phyloP scores from a whole-genome alignment of 192 early-diverging fungal species.

The Linnemannia exigua region DNA sequence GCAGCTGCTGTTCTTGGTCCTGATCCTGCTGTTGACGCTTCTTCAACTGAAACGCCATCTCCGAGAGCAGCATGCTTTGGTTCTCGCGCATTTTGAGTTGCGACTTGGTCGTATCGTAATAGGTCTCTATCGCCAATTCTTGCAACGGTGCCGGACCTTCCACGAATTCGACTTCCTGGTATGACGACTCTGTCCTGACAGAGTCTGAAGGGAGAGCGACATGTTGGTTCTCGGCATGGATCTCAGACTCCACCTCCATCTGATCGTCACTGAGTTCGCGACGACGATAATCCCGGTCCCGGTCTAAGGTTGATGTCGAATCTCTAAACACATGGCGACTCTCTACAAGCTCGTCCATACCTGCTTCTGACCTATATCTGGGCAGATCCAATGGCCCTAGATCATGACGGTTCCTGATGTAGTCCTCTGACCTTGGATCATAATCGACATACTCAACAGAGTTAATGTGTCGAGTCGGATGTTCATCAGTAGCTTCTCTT shows the following conservation, averaged over 20 bases:
- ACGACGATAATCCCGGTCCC: not conserved
- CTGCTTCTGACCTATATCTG: not conserved
- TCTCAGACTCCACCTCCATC: conserved; percentile 12
- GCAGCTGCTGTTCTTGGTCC: conserved; percentile 4
- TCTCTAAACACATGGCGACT: not conserved
- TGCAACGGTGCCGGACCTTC: conserved; percentile 12
- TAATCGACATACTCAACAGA: not conserved
- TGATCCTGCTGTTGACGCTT: conserved; percentile 18
- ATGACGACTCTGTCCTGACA: conserved; percentile 17
- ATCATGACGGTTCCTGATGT: not conserved
- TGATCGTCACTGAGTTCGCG: not conserved
- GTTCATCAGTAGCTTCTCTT: not conserved
- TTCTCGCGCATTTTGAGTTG: conserved; percentile 43
- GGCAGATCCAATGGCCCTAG: not conserved
- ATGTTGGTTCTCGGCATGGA: conserved; percentile 13
- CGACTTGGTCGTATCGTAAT: conserved; percentile 50
- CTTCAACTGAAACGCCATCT: conserved; percentile 34
- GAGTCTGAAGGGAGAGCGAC: conserved; percentile 9
- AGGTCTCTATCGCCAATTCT: conserved; percentile 44
- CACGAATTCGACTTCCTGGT: conserved; percentile 15
- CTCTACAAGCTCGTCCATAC: not conserved
- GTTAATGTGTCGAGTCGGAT: not conserved
- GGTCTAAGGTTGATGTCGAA: not conserved
- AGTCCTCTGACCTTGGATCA: not conserved
- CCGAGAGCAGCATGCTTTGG: conserved; percentile 24